Percentiles rank a stretch among this genome's conserved stretches.
Evolutionary conservation across 306 rosid genomes (phyloP).

Genomic region (Gastrolobium villosum): DNA sequence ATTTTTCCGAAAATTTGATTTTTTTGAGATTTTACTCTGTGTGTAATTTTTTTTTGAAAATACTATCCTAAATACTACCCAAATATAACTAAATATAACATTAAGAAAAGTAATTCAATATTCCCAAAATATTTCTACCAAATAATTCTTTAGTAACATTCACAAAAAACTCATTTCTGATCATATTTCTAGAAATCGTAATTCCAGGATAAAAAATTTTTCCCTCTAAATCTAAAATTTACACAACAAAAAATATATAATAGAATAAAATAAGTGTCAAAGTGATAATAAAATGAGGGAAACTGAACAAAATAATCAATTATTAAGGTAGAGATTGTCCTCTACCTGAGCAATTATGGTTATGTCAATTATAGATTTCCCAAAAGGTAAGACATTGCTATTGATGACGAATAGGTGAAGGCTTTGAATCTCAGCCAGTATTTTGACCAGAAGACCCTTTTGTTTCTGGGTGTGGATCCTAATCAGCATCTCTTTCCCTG

Average conservation of each 20-base stretch:
- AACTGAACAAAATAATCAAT: neutral
- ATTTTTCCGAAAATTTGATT: no score
- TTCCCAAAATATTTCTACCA: no score
- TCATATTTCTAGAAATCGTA: no score
- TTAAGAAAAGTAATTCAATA: no score
- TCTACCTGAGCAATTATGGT: constrained; percentile 76
- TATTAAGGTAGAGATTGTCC: constrained; percentile 1
- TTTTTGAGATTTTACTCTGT: no score
- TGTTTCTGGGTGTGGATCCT: constrained; percentile 68
- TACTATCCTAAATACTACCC: no score
- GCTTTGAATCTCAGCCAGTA: constrained; percentile 64
- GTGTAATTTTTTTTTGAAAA: no score
- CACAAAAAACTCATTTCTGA: no score
- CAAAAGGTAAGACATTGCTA: constrained; percentile 57
- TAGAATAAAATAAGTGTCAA: neutral
- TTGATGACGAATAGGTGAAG: constrained; percentile 54
- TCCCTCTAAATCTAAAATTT: neutral
- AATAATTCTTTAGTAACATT: no score
- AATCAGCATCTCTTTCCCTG: constrained; percentile 70
- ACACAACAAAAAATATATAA: no score
- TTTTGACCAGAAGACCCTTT: constrained; percentile 58
- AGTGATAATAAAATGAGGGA: neutral
- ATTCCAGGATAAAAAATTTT: no score
- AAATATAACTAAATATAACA: no score
- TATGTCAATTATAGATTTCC: constrained; percentile 54